A percentile compares a stretch with the other conserved stretches of the same genome.
phyloP scores from a whole-genome alignment of 257 asterid genomes.

The Hygrophila difformis region DNA sequence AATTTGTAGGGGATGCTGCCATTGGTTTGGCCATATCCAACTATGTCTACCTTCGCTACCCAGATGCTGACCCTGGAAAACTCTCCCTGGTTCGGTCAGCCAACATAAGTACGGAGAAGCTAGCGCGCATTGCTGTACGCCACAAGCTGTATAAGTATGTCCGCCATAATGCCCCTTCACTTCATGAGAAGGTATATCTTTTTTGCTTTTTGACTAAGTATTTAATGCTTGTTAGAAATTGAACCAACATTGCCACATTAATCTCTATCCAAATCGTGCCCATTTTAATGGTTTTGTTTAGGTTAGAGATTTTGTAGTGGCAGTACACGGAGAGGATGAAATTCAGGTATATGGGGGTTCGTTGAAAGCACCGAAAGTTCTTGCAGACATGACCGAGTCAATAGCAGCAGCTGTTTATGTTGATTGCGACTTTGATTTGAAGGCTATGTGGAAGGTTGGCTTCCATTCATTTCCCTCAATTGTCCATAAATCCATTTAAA shows the following conservation, averaged over 20 bases:
- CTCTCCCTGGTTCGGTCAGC: conserved; percentile 66
- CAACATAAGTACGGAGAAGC: conserved; percentile 73
- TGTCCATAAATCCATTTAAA: too few relatives aligned
- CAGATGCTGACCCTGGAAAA: conserved; percentile 47
- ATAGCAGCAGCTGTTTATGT: conserved; percentile 61
- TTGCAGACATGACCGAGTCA: conserved; percentile 76
- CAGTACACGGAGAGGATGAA: conserved; percentile 39
- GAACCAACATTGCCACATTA: conserved; percentile 22
- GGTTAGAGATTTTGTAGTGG: conserved; percentile 58
- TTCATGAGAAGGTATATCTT: conserved; percentile 42
- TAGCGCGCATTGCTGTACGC: conserved; percentile 71
- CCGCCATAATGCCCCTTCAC: conserved; percentile 43
- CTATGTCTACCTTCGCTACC: conserved; percentile 38
- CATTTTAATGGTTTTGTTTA: conserved; percentile 20
- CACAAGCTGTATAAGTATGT: conserved; percentile 46
- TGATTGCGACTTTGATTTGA: conserved; percentile 28
- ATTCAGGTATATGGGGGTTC: conserved; percentile 58
- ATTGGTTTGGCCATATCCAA: conserved; percentile 50
- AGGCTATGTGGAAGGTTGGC: conserved; percentile 35
- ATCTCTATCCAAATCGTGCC: conserved; percentile 23
- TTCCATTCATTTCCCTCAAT: background rate
- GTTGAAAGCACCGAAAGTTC: conserved; percentile 71
- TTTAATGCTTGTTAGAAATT: too few relatives aligned
- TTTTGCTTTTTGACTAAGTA: background rate
- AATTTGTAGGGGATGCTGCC: conserved; percentile 72